A percentile compares a stretch with the other conserved stretches of the same genome.
phyloP scores from a whole-genome alignment of 306 rosid species.

The Pterocarpus macrocarpus region DNA sequence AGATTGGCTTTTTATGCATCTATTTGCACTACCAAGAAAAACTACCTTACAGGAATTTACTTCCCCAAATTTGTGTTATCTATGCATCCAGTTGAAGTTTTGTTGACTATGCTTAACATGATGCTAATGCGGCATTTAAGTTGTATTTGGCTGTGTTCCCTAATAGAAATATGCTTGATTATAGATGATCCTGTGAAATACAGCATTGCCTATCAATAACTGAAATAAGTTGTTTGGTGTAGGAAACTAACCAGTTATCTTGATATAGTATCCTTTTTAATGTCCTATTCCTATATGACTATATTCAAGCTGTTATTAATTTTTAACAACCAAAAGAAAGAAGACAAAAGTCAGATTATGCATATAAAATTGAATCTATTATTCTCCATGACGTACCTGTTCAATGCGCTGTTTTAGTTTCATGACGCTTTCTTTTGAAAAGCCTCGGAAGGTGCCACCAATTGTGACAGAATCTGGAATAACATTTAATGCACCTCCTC shows the following conservation, averaged over 20 bases:
- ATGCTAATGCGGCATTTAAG: background rate
- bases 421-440: slow-evolving; percentile 59
- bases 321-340: slow-evolving; percentile 2
- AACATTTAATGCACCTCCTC: slow-evolving; percentile 91
- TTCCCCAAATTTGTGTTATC: slow-evolving; percentile 3
- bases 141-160: too few species aligned
- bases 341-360: background rate
- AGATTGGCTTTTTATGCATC: too few species aligned
- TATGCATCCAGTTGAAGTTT: background rate
- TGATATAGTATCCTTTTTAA: background rate
- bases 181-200: slow-evolving; percentile 1
- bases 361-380: too few species aligned
- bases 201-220: background rate
- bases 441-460: slow-evolving; percentile 90
- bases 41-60: background rate
- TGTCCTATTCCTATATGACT: too few species aligned
- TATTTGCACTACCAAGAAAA: background rate
- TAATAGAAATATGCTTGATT: background rate
- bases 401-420: slow-evolving; percentile 69
- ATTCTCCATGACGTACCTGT: slow-evolving; percentile 56
- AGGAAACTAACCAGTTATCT: background rate
- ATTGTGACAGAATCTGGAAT: slow-evolving; percentile 91
- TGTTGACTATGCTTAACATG: background rate
- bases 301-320: too few species aligned
- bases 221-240: background rate